These are phyloP conservation scores for Debaryomyces fabryi DNA, from an alignment of 1,139 yeast species.

Conservation along the genomic window DNA sequence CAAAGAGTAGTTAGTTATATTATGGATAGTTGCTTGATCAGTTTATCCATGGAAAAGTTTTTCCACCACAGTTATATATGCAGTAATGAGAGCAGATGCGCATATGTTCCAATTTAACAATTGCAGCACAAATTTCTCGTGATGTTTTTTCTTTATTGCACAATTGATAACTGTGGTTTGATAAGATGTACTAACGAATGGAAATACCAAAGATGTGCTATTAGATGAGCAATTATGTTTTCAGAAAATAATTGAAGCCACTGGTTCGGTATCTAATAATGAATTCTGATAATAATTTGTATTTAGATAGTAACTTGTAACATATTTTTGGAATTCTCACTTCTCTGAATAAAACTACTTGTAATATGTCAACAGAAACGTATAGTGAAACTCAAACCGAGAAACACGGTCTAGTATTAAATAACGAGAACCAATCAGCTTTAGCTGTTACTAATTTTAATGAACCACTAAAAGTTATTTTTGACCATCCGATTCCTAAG, in stretches of 20 bases:
- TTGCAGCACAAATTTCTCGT: neutral
- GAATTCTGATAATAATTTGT: neutral
- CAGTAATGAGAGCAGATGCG: no score
- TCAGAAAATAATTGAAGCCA: neutral
- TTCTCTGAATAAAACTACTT: neutral
- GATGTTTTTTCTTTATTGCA: neutral
- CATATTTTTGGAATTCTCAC: neutral
- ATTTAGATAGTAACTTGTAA: neutral
- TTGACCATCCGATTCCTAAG: constrained; percentile 20
- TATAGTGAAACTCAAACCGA: neutral
- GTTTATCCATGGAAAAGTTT: neutral
- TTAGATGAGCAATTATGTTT: neutral
- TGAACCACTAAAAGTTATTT: constrained; percentile 20
- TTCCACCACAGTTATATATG: neutral
- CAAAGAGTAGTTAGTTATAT: neutral
- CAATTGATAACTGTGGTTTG: neutral
- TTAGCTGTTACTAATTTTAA: constrained; percentile 16
- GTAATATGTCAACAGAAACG: neutral
- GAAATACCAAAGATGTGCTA: neutral
- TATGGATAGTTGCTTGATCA: neutral
- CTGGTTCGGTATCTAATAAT: neutral
- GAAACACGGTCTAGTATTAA: neutral
- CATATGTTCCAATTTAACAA: neutral
- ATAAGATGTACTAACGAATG: neutral
- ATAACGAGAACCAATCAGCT: neutral